Conservation (phyloP, 352 stramenopile species). For the Phytophthora pisi region DNA sequence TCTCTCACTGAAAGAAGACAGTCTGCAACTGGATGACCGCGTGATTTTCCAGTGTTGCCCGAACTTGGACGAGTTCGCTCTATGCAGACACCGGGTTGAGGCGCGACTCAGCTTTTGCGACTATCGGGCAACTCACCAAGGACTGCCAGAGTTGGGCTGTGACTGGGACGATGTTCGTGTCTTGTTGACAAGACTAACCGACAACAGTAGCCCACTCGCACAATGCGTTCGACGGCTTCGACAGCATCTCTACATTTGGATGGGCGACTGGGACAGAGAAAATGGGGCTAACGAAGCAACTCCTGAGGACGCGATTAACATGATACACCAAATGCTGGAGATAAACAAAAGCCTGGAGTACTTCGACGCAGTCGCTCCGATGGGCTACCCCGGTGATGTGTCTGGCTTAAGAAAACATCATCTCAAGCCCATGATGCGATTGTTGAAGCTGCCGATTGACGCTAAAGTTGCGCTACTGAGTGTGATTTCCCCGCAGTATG, state of each 20-base stretch:
- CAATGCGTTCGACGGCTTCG: background rate
- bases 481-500: background rate
- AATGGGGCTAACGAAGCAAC: too few relatives aligned
- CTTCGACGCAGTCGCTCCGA: background rate
- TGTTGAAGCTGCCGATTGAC: background rate
- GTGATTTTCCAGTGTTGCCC: background rate
- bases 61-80: background rate
- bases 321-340: background rate
- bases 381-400: background rate
- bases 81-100: background rate
- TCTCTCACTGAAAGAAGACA: background rate
- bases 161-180: background rate
- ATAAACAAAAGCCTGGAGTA: background rate
- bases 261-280: too few relatives aligned
- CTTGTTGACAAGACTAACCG: background rate
- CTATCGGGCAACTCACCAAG: background rate
- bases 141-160: background rate
- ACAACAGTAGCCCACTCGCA: background rate
- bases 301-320: background rate
- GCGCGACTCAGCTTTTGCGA: background rate
- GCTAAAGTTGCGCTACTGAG: background rate
- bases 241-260: background rate
- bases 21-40: background rate
- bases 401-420: background rate
- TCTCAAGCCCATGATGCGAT: background rate